Evolutionary conservation across 768 basidiomycete species (phyloP), one percentile per base, ranked within the genome.

Genomic region (Tulasnella sp.): DNA sequence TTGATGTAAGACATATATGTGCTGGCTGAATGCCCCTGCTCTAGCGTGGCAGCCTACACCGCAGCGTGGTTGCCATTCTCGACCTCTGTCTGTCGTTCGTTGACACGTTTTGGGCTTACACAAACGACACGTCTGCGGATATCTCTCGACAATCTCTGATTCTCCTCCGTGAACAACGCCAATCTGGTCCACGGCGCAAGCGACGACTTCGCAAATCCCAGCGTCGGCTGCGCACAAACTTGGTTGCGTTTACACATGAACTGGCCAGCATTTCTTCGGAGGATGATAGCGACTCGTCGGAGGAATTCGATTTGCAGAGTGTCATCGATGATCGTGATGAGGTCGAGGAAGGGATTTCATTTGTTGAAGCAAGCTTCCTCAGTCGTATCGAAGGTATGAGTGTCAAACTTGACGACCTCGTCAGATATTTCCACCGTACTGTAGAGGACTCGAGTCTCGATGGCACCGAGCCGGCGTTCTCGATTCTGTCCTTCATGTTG

Each of bases 81-180:
- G 85, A 90, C 67, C 80, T 87, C 73, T 75, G 78, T 35, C 69
- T 89, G 3, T 77, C 80, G 62, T 89, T 89, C 67, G 77, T 76
- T 59, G 75, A 79, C 43, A 50, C 84, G 86, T 29, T 54, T n/a
- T 36, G 76, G 19, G 69, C 79, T 0, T 79, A 80, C 63, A 75
- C 76, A 12, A 81, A 81, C 1, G 76, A 82, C 60, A 75, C 75
- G 2, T 82, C 79, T 1, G 79, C 77, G 52, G 83, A 83, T 57
- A 68, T 71, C 36, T 72, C 70, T 4, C 65, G 72, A 72, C 62
- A 76, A 72, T 21, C 74, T 72, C 43, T 75, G 72, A 34, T 80
- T n/a, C 17, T 6, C 27, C 6, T 19, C 21, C 23, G 21, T 6
- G 58, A 34, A 31, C 12, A 37, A 14, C 41, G 39, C 11, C 31